Evolutionary conservation across 495 filamentous ascomycete species (phyloP).

Genomic region (Tuber indicum): DNA sequence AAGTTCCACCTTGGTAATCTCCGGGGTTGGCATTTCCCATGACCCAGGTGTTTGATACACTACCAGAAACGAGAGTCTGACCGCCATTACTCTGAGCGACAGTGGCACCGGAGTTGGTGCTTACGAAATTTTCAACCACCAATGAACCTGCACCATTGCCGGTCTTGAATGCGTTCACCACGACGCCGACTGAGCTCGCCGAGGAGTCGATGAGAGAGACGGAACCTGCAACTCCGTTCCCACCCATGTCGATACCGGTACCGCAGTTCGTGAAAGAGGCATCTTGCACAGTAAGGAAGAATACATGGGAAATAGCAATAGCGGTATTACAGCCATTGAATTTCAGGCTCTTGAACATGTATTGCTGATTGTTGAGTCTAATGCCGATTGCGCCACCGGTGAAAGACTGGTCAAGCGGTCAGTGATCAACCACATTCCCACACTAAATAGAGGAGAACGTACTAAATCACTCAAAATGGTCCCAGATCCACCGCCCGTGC

Average conservation of each 20-base stretch:
- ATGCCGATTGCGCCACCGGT: constrained; percentile 63
- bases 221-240: constrained; percentile 49
- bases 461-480: constrained; percentile 43
- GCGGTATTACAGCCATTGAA: constrained; percentile 58
- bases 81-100: constrained; percentile 48
- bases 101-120: constrained; percentile 53
- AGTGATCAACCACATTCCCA: background rate
- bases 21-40: constrained; percentile 47
- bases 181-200: constrained; percentile 49
- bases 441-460: constrained; percentile 41
- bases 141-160: constrained; percentile 54
- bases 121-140: constrained; percentile 53
- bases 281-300: constrained; percentile 52
- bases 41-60: constrained; percentile 47
- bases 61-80: constrained; percentile 49
- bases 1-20: constrained; percentile 55
- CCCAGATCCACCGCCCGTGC: constrained; percentile 51
- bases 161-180: constrained; percentile 60
- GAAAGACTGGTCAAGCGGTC: constrained; percentile 49
- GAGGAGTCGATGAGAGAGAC: constrained; percentile 49
- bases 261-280: constrained; percentile 58
- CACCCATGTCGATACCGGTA: constrained; percentile 58
- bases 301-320: constrained; percentile 56
- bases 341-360: constrained; percentile 65
- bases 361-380: constrained; percentile 71